Evolutionary conservation across 371 early-diverging fungal genomes (phyloP).

Genomic region (Polyrhizophydium stewartii): DNA sequence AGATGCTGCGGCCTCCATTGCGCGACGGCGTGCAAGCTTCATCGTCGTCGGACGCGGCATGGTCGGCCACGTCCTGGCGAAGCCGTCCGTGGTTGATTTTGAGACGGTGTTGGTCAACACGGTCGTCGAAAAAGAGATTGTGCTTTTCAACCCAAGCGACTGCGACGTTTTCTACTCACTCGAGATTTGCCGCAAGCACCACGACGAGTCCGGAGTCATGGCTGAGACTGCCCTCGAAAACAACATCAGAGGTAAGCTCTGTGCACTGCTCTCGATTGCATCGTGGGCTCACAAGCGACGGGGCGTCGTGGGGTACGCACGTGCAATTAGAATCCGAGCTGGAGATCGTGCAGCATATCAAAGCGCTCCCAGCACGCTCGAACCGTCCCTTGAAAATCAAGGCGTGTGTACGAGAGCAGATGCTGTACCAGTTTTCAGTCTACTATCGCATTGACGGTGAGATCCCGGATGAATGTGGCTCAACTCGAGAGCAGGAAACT

Average conservation of each 20-base stretch:
- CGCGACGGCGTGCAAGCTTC: constrained; percentile 20
- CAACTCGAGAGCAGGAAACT: no score
- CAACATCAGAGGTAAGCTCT: no score
- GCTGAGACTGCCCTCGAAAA: no score
- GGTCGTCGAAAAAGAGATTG: constrained; percentile 30
- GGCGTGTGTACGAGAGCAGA: constrained; percentile 30
- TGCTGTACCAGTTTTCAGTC: constrained; percentile 16
- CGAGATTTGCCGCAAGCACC: constrained; percentile 14
- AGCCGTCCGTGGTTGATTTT: constrained; percentile 28
- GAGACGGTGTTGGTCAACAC: constrained; percentile 37
- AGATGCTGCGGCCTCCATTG: constrained; percentile 1
- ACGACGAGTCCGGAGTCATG: no score
- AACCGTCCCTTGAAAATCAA: constrained; percentile 31
- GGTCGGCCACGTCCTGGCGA: constrained; percentile 17
- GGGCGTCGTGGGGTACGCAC: no score
- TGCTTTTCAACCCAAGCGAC: constrained; percentile 31
- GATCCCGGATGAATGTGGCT: background rate
- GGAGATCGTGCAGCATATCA: constrained; percentile 23
- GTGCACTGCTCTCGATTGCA: no score
- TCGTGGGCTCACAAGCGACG: no score
- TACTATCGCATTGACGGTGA: constrained; percentile 23
- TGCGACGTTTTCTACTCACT: constrained; percentile 36
- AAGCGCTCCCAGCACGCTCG: constrained; percentile 33
- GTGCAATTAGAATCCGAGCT: constrained; percentile 21
- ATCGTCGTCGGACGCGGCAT: constrained; percentile 34